A percentile compares a stretch with the other conserved stretches of the same genome.
Evolutionary conservation across 139 green algal species (phyloP).

Genomic region (Marvania coccoides): DNA sequence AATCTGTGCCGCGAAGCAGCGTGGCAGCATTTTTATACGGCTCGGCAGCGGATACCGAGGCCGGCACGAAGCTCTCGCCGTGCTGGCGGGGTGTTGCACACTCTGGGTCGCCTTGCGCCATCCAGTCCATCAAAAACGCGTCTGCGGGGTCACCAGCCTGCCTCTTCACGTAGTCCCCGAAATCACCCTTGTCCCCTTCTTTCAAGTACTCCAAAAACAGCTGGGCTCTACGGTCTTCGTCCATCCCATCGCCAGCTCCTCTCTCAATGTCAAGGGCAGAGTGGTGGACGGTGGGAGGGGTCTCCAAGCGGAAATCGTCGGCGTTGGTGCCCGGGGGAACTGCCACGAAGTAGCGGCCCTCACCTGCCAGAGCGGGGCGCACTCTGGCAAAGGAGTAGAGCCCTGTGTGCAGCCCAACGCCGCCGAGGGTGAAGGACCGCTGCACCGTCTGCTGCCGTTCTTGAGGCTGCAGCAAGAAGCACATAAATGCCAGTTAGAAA

Average conservation of each 20-base stretch:
- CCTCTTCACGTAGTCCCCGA: conserved; percentile 3
- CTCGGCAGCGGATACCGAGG: neutral
- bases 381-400: conserved; percentile 66
- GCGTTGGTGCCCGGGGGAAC: conserved; percentile 39
- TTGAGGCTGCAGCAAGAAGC: conserved; percentile 32
- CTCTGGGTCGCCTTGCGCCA: neutral
- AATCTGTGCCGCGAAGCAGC: neutral
- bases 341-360: conserved; percentile 81
- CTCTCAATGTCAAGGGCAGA: neutral
- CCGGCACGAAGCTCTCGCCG: neutral
- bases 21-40: neutral
- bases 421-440: conserved; percentile 63
- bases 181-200: neutral
- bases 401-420: conserved; percentile 67
- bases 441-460: conserved; percentile 68
- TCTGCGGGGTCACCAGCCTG: neutral
- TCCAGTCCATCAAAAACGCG: neutral
- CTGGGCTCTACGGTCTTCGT: neutral
- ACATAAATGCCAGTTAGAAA: neutral
- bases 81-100: neutral
- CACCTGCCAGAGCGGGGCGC: conserved; percentile 60
- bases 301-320: neutral
- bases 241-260: neutral
- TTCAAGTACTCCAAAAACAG: conserved; percentile 3
- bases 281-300: neutral